phyloP scores from a whole-genome alignment of 805 yeast genomes.

The Zygoascus bituminiphila region DNA sequence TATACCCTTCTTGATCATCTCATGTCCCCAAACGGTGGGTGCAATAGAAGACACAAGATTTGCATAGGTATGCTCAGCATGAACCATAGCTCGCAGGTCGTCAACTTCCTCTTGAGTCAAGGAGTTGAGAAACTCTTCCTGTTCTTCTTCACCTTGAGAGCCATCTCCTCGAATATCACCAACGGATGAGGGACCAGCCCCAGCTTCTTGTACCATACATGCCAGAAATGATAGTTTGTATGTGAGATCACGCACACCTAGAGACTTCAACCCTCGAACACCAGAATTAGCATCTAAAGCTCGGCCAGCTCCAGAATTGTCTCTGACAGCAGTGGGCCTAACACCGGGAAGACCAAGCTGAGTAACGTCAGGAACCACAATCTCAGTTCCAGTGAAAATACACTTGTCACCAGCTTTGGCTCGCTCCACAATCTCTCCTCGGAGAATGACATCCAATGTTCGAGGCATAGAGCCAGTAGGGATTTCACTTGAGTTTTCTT shows the following conservation, averaged over 20 bases:
- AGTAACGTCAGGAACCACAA: constrained; percentile 88
- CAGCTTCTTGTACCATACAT: constrained; percentile 72
- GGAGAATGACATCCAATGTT: constrained; percentile 79
- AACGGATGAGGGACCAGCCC: constrained; percentile 28
- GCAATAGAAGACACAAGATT: constrained; percentile 84
- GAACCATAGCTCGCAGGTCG: constrained; percentile 84
- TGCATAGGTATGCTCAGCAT: constrained; percentile 74
- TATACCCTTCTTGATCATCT: constrained; percentile 85
- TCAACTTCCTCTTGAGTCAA: constrained; percentile 73
- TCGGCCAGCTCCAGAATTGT: constrained; percentile 47
- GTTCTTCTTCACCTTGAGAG: constrained; percentile 56
- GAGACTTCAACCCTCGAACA: constrained; percentile 75
- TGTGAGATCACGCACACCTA: constrained; percentile 93
- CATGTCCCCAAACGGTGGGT: constrained; percentile 96
- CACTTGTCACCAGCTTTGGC: constrained; percentile 98
- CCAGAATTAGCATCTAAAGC: constrained; percentile 70
- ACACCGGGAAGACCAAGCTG: constrained; percentile 94
- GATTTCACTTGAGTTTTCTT: constrained; percentile 91
- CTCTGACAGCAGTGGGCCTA: constrained; percentile 74
- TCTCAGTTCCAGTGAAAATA: constrained; percentile 87
- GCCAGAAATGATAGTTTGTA: constrained; percentile 88
- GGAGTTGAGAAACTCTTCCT: constrained; percentile 69
- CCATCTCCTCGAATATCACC: constrained; percentile 34
- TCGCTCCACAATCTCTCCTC: constrained; percentile 91
- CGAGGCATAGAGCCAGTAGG: constrained; percentile 99